phyloP scores from a whole-genome alignment of 768 basidiomycete genomes.

The Suillus placidus region DNA sequence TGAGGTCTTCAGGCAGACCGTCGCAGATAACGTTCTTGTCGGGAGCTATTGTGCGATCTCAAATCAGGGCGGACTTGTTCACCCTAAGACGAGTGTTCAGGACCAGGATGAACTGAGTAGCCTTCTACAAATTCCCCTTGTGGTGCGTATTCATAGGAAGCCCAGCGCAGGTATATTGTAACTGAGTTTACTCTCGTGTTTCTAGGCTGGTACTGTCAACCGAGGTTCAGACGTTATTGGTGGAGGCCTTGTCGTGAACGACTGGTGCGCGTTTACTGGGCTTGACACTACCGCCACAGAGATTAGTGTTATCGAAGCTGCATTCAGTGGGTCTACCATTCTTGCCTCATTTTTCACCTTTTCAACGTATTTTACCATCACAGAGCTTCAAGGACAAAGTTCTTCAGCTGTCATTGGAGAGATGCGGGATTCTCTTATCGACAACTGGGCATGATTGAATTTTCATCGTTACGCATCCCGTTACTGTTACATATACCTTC shows the following conservation, averaged over 20 bases:
- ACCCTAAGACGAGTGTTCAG: conserved; percentile 95
- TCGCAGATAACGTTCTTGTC: conserved; percentile 96
- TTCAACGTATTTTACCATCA: conserved; percentile 10
- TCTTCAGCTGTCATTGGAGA: conserved; percentile 83
- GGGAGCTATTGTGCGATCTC: conserved; percentile 95
- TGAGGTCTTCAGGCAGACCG: conserved; percentile 97
- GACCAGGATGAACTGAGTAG: conserved; percentile 98
- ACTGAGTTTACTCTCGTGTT: conserved; percentile 9
- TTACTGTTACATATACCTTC: conserved; percentile 3
- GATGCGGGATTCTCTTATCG: conserved; percentile 90
- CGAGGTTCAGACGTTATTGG: conserved; percentile 98
- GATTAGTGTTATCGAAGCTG: conserved; percentile 95
- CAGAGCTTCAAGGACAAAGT: conserved; percentile 86
- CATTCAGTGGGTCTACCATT: conserved; percentile 76
- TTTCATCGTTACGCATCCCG: neutral
- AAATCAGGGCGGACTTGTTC: conserved; percentile 97
- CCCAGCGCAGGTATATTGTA: conserved; percentile 7
- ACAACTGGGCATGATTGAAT: conserved; percentile 79
- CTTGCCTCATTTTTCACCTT: conserved; percentile 5
- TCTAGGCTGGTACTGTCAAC: conserved; percentile 95
- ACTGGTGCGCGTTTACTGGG: conserved; percentile 99
- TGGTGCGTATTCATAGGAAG: conserved; percentile 57
- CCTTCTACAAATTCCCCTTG: conserved; percentile 90
- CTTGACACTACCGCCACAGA: conserved; percentile 99
- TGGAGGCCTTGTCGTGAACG: conserved; percentile 96